Evolutionary conservation across 331 rosid species (phyloP).

Genomic region (Phaseolus coccineus): DNA sequence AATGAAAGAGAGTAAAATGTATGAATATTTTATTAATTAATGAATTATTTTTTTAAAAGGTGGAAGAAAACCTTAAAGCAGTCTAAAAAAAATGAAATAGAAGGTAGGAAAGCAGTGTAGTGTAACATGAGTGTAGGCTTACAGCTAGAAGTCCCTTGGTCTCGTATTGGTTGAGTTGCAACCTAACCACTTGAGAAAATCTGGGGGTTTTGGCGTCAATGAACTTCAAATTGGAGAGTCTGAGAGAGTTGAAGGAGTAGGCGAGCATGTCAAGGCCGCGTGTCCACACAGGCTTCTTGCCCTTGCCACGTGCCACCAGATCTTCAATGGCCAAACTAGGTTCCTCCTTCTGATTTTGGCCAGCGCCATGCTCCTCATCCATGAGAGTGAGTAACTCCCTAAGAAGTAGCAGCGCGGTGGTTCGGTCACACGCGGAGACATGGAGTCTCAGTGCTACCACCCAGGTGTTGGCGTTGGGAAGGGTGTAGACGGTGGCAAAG

Average conservation of each 20-base stretch:
- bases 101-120: no score
- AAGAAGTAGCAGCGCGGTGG: conserved; percentile 57
- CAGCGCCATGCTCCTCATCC: background rate
- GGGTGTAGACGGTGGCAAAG: conserved; percentile 48
- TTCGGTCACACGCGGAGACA: conserved; percentile 63
- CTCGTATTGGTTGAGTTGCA: conserved; percentile 53
- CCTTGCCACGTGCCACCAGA: conserved; percentile 47
- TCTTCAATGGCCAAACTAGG: conserved; percentile 55
- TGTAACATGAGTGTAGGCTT: background rate
- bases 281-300: conserved; percentile 51
- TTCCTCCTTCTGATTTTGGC: background rate
- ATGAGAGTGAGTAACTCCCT: conserved; percentile 50
- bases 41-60: no score
- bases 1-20: no score
- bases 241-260: conserved; percentile 56
- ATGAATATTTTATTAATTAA: no score
- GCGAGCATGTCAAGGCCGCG: conserved; percentile 58
- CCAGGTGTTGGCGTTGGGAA: conserved; percentile 34
- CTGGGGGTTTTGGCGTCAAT: conserved; percentile 47
- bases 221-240: conserved; percentile 58
- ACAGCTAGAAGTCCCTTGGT: conserved; percentile 55
- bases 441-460: conserved; percentile 56
- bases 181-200: conserved; percentile 58
- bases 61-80: no score
- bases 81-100: no score